These are phyloP conservation scores for Sporisorium graminicola DNA, from an alignment of 1,284 basidiomycete genomes.

Conservation along the genomic window DNA sequence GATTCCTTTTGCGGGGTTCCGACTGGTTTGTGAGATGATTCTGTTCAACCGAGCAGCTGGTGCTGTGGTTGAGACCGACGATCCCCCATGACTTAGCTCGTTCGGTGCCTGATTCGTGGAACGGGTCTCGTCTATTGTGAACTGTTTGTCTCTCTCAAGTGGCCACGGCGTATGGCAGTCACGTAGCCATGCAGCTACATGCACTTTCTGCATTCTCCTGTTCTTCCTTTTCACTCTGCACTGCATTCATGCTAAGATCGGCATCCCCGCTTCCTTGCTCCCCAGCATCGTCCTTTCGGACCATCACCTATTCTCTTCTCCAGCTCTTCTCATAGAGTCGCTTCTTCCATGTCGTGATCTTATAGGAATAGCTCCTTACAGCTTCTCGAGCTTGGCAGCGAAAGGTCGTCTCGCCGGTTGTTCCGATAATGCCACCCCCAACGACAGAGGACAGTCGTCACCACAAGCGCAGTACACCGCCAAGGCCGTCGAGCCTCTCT, in stretches of 20 bases:
- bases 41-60: background rate
- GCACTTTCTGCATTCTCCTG: background rate
- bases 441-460: background rate
- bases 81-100: background rate
- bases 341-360: conserved; percentile 20
- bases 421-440: conserved; percentile 22
- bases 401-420: conserved; percentile 2
- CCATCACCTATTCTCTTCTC: background rate
- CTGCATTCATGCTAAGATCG: background rate
- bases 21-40: background rate
- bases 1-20: conserved; percentile 3
- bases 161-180: background rate
- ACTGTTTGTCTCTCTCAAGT: background rate
- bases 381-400: conserved; percentile 8
- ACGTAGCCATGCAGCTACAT: background rate
- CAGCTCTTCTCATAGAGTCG: background rate
- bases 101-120: background rate
- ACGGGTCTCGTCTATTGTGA: background rate
- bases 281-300: background rate
- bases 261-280: background rate
- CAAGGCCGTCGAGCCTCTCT: conserved; percentile 32
- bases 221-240: background rate
- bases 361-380: conserved; percentile 1
- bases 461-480: conserved; percentile 10
- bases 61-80: background rate